These are phyloP conservation scores for Coemansia sp. DNA, from an alignment of 192 early-diverging fungal species.

Conservation along the genomic window DNA sequence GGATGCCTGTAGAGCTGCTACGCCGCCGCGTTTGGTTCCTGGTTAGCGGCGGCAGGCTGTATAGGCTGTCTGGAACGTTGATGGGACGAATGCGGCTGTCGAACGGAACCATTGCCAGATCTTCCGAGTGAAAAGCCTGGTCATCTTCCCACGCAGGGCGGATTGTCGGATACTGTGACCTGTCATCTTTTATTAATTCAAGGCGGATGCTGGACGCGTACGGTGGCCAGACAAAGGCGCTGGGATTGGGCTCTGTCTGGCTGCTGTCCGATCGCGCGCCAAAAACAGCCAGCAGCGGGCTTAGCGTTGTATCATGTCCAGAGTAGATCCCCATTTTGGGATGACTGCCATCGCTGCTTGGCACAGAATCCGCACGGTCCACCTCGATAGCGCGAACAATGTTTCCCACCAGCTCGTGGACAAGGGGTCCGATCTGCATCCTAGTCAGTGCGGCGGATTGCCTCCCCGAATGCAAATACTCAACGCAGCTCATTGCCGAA, in stretches of 20 bases:
- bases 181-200: constrained; percentile 48
- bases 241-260: background rate
- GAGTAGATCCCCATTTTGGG: constrained; percentile 50
- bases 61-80: constrained; percentile 39
- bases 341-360: background rate
- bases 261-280: constrained; percentile 13
- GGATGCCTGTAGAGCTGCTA: background rate
- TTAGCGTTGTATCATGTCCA: constrained; percentile 54
- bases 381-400: constrained; percentile 28
- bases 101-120: constrained; percentile 22
- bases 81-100: constrained; percentile 34
- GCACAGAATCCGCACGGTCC: constrained; percentile 22
- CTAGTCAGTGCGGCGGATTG: constrained; percentile 25
- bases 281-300: constrained; percentile 42
- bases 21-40: background rate
- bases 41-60: constrained; percentile 30
- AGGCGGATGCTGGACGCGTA: constrained; percentile 44
- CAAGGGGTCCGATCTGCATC: constrained; percentile 36
- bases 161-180: constrained; percentile 23
- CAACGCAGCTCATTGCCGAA: constrained; percentile 14
- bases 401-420: constrained; percentile 37
- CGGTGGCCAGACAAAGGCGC: constrained; percentile 32
- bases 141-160: constrained; percentile 45
- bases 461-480: constrained; percentile 28
- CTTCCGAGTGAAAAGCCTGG: constrained; percentile 17